Base-by-base conservation (phyloP, 352 stramenopile genomes). In the Phytopythium chamaehyphon region DNA sequence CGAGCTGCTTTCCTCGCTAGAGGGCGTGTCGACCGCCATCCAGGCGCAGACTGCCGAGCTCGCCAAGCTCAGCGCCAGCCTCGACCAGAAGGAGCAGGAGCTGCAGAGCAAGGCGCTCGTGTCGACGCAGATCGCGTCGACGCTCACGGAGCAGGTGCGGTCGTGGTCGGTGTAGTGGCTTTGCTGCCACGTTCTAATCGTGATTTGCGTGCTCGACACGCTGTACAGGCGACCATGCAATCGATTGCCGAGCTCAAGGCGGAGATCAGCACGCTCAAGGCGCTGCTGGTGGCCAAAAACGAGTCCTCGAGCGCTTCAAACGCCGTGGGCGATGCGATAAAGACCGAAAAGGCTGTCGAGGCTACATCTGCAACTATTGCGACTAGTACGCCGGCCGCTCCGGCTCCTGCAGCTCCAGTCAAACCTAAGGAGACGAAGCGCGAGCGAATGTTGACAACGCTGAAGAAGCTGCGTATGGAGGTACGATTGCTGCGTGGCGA, bases 171-270 rank as follows among this genome's bases (percentile, higher is more conserved):
- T 22, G 21, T 47, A 22, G 1, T 28, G 10, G 6, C 40, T 21
- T 6, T 15, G 37, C 40, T 2, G 19, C 0, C 40, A 21, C 1
- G 5, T 38, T 11, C 9, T 22, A 40, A 19, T 36, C 8, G 10
- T 46, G 9, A 4, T 19, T 24, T 7, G 36, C 16, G 7, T 24
- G 23, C 28, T 14, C 11, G 7, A 14, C 22, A 45, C 43, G 1
- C 40, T 23, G 2, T 39, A 15, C 37, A 77, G 61, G 55, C 53
- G 45, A 87, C 62, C 31, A 66, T 64, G 45, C 73, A 83, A 45
- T 76, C 75, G 15, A 86, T 90, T 42, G 75, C 80, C 1, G 75
- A 86, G 43, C 57, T 90, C 35, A 80, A 83, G 37, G 75, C 80
- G 18, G 76, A 90, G 48, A 69, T 90, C 24, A 79, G 64, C 24